A percentile compares a stretch with the other conserved stretches of the same genome.
phyloP scores from a whole-genome alignment of 352 stramenopile species.

The Globisporangium nagaii region DNA sequence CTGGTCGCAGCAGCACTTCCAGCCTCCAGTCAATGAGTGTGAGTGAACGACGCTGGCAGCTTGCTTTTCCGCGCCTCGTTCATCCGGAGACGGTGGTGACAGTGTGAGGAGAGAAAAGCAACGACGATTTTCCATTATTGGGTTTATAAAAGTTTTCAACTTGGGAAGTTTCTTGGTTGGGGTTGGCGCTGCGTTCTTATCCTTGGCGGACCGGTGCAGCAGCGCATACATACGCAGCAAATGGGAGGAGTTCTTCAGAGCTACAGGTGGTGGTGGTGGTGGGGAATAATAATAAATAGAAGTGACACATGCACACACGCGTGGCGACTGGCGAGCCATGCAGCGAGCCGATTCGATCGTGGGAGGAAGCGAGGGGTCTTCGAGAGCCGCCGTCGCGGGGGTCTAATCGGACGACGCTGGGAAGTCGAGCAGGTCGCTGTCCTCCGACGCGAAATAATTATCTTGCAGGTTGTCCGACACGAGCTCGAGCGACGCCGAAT shows the following conservation, averaged over 20 bases:
- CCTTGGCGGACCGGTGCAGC: not conserved
- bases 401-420: slow-evolving; percentile 14
- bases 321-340: slow-evolving; percentile 4
- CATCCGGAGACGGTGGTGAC: too few relatives aligned
- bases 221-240: slow-evolving; percentile 14
- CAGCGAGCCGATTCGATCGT: not conserved
- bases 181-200: not conserved
- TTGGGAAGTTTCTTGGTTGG: not conserved
- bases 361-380: not conserved
- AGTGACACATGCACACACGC: slow-evolving; percentile 14
- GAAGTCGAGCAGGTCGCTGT: slow-evolving; percentile 68
- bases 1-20: not conserved
- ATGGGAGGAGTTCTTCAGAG: not conserved
- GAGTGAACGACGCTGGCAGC: too few relatives aligned
- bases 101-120: not conserved
- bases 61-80: too few relatives aligned
- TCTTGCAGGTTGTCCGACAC: slow-evolving; percentile 77
- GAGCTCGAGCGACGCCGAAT: slow-evolving; percentile 47
- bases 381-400: not conserved
- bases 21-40: too few relatives aligned
- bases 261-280: not conserved
- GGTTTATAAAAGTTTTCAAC: slow-evolving; percentile 6
- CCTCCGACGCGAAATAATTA: slow-evolving; percentile 57
- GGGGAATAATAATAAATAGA: slow-evolving; percentile 25
- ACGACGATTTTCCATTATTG: slow-evolving; percentile 9